These are phyloP conservation scores for Suhomyces emberorum DNA, from an alignment of 805 yeast genomes.

Conservation along the genomic window DNA sequence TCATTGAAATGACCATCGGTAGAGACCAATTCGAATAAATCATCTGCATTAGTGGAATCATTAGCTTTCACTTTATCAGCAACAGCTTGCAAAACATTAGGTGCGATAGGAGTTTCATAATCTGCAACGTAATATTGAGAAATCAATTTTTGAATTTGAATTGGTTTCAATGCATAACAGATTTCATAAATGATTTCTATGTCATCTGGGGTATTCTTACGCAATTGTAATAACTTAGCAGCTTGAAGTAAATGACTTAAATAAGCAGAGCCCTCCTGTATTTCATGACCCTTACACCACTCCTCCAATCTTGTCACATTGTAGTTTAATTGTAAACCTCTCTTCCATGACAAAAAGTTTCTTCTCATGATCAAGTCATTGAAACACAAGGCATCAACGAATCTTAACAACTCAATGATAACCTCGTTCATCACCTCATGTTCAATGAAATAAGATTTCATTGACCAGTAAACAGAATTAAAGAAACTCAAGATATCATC, in stretches of 20 bases:
- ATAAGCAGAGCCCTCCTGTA: slow-evolving; percentile 81
- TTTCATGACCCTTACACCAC: slow-evolving; percentile 95
- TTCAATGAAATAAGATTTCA: slow-evolving; percentile 88
- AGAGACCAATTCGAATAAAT: slow-evolving; percentile 67
- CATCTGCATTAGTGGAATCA: slow-evolving; percentile 51
- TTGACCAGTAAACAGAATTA: slow-evolving; percentile 87
- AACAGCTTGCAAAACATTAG: slow-evolving; percentile 73
- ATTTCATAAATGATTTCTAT: slow-evolving; percentile 90
- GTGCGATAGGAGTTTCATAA: slow-evolving; percentile 88
- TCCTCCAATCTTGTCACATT: slow-evolving; percentile 95
- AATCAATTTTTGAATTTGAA: slow-evolving; percentile 91
- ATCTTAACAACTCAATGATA: slow-evolving; percentile 74
- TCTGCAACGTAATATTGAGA: slow-evolving; percentile 89
- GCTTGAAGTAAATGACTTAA: slow-evolving; percentile 88
- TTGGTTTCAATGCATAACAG: slow-evolving; percentile 89
- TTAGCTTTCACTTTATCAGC: slow-evolving; percentile 71
- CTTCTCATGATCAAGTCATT: slow-evolving; percentile 94
- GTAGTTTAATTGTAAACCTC: slow-evolving; percentile 94
- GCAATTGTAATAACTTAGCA: slow-evolving; percentile 85
- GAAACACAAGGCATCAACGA: slow-evolving; percentile 90
- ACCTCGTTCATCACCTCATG: slow-evolving; percentile 80
- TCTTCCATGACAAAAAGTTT: slow-evolving; percentile 93
- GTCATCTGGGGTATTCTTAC: slow-evolving; percentile 86
- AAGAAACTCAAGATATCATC: slow-evolving; percentile 88
- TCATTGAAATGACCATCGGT: slow-evolving; percentile 76